phyloP scores from a whole-genome alignment of 2,329 filamentous ascomycete genomes.

The Colletotrichum agaves region DNA sequence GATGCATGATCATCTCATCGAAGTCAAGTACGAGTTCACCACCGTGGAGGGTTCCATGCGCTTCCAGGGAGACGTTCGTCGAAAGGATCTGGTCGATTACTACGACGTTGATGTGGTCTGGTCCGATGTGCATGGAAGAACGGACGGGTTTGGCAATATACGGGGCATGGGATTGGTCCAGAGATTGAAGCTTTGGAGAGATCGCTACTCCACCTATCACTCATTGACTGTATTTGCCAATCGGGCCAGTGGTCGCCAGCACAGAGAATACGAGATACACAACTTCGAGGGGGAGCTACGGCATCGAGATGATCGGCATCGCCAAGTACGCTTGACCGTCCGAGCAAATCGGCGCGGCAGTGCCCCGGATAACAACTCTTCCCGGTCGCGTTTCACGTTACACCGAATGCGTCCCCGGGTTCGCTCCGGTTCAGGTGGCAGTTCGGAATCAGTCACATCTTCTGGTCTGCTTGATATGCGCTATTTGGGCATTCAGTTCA shows the following conservation, averaged over 20 bases:
- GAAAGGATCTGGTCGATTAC: slow-evolving; percentile 60
- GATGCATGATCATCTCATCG: slow-evolving; percentile 59
- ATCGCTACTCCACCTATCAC: slow-evolving; percentile 59
- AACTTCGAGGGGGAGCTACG: slow-evolving; percentile 59
- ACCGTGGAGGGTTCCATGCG: slow-evolving; percentile 58
- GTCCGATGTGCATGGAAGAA: slow-evolving; percentile 61
- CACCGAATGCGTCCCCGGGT: slow-evolving; percentile 54
- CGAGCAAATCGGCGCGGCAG: slow-evolving; percentile 54
- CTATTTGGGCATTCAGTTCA: slow-evolving; percentile 62
- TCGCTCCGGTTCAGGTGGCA: slow-evolving; percentile 45
- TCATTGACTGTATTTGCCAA: slow-evolving; percentile 61
- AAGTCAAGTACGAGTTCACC: slow-evolving; percentile 63
- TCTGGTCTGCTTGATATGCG: slow-evolving; percentile 53
- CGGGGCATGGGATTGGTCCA: slow-evolving; percentile 63
- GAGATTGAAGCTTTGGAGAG: slow-evolving; percentile 63
- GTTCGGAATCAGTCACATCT: slow-evolving; percentile 41
- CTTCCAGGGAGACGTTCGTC: slow-evolving; percentile 61
- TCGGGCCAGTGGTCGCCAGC: slow-evolving; percentile 53
- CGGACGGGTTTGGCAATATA: slow-evolving; percentile 61
- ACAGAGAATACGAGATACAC: slow-evolving; percentile 60
- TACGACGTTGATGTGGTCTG: slow-evolving; percentile 64
- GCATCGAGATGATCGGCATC: slow-evolving; percentile 57
- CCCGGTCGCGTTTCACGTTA: slow-evolving; percentile 54
- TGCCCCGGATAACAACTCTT: slow-evolving; percentile 49
- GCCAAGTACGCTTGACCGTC: slow-evolving; percentile 56